Evolutionary conservation across 805 yeast genomes (phyloP).

Genomic region (Sugiyamaella qingdaonensis): DNA sequence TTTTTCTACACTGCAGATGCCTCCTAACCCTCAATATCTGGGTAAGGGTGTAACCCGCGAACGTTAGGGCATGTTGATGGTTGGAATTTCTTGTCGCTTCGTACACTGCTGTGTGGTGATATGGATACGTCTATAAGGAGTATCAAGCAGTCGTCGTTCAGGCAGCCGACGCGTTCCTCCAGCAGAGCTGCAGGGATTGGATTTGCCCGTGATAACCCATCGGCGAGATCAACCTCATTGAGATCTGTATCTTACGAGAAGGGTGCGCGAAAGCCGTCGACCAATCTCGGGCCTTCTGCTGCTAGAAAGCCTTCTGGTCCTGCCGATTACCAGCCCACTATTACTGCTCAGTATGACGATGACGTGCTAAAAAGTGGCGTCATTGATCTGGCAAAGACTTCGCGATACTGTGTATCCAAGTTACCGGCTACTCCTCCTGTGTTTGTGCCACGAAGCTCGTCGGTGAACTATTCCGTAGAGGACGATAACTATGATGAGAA

Average conservation of each 20-base stretch:
- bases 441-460: conserved; percentile 25
- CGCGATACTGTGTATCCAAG: conserved; percentile 53
- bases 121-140: conserved; percentile 12
- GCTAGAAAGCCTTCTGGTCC: background rate
- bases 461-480: background rate
- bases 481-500: conserved; percentile 12
- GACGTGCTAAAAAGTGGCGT: conserved; percentile 22
- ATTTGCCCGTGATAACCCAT: background rate
- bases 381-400: conserved; percentile 53
- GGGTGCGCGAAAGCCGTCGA: background rate
- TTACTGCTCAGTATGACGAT: conserved; percentile 1
- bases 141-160: conserved; percentile 18
- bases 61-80: background rate
- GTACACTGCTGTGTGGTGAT: background rate
- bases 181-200: background rate
- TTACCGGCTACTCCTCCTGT: conserved; percentile 54
- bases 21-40: background rate
- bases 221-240: background rate
- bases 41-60: background rate
- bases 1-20: background rate
- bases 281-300: background rate
- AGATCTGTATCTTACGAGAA: background rate
- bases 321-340: background rate
- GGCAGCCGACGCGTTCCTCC: conserved; percentile 8
- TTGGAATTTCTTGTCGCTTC: background rate